Conservation (phyloP, 441 rosid species). For the Cnidoscolus chayamansa region DNA sequence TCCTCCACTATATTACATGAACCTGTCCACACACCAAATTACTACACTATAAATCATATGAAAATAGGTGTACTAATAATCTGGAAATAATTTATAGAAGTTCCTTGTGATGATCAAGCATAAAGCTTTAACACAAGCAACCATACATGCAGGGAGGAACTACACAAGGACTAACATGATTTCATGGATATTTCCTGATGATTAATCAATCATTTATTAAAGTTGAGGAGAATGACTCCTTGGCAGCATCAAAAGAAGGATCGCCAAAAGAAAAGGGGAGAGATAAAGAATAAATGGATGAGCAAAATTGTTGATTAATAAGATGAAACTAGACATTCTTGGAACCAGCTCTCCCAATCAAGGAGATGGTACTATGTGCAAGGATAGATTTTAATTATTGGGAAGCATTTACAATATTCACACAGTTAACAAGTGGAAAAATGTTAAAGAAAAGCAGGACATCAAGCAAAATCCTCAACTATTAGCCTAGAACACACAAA, state of each 20-base stretch:
- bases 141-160: background rate
- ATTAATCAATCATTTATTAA: background rate
- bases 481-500: background rate
- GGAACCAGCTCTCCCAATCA: background rate
- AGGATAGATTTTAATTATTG: background rate
- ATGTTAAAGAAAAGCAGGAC: constrained; percentile 2
- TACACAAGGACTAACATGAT: constrained; percentile 1
- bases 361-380: background rate
- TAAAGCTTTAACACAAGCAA: background rate
- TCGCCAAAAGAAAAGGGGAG: no score
- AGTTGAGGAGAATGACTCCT: background rate
- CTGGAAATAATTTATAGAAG: background rate
- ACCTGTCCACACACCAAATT: background rate
- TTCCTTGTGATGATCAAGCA: background rate
- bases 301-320: background rate
- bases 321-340: background rate
- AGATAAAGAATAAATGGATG: background rate
- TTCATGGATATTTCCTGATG: background rate
- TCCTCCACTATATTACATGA: background rate
- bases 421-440: background rate
- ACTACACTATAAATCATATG: background rate
- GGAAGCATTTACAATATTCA: background rate
- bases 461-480: background rate
- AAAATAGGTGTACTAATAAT: background rate
- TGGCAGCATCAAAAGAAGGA: background rate